Percentiles rank a stretch among this genome's conserved stretches.
Conservation (phyloP, 306 rosid genomes). For the Corylus heterophylla region DNA sequence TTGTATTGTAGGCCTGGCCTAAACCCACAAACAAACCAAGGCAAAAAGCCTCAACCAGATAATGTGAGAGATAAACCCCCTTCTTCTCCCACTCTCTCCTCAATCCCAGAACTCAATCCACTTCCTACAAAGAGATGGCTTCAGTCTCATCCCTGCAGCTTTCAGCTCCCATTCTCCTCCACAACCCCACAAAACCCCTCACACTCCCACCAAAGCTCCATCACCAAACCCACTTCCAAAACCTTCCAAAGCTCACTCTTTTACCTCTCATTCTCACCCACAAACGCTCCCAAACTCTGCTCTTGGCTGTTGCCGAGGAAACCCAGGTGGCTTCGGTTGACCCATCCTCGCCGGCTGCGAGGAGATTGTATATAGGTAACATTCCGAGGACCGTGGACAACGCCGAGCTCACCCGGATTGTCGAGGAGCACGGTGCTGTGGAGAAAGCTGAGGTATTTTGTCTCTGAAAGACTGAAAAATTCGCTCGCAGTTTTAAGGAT, state of each 20-base stretch:
- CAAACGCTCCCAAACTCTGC: conserved; percentile 25
- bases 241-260: conserved; percentile 24
- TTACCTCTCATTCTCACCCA: conserved; percentile 23
- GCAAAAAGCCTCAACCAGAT: background rate
- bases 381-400: conserved; percentile 72
- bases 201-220: conserved; percentile 34
- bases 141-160: conserved; percentile 47
- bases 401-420: conserved; percentile 62
- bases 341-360: conserved; percentile 49
- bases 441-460: conserved; percentile 78
- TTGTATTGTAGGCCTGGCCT: no score
- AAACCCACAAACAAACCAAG: background rate
- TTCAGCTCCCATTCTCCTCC: conserved; percentile 48
- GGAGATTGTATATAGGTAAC: conserved; percentile 83
- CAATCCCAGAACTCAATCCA: background rate
- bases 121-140: conserved; percentile 48
- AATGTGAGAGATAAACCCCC: background rate
- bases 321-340: conserved; percentile 32
- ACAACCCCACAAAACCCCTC: conserved; percentile 35
- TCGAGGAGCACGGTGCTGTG: conserved; percentile 79
- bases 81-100: background rate
- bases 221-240: conserved; percentile 31
- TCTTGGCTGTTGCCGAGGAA: conserved; percentile 61
- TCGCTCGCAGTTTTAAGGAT: background rate
- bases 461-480: background rate